Percentiles rank a stretch among this genome's conserved stretches.
phyloP scores from a whole-genome alignment of 768 basidiomycete species.

The Piloderma croceum region DNA sequence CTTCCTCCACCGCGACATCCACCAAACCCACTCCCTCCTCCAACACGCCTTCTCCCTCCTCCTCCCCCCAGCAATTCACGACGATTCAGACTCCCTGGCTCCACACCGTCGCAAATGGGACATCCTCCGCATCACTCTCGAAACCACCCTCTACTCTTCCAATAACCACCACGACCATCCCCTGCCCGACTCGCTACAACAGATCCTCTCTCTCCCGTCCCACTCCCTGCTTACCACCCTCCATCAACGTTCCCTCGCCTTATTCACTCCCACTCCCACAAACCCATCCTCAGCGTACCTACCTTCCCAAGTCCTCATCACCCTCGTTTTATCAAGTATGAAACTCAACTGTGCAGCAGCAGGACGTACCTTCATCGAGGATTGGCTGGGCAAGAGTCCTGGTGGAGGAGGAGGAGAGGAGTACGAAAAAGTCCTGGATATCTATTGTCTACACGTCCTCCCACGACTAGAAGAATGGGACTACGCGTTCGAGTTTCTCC shows the following conservation, averaged over 20 bases:
- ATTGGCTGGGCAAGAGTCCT: slow-evolving; percentile 66
- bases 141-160: slow-evolving; percentile 61
- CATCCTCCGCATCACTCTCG: slow-evolving; percentile 77
- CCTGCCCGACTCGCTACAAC: slow-evolving; percentile 49
- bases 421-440: slow-evolving; percentile 70
- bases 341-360: slow-evolving; percentile 58
- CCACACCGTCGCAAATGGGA: slow-evolving; percentile 75
- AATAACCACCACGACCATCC: slow-evolving; percentile 33
- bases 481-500: slow-evolving; percentile 70
- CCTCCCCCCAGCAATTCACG: slow-evolving; percentile 33
- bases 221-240: slow-evolving; percentile 51
- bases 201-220: slow-evolving; percentile 51
- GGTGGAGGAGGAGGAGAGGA: slow-evolving; percentile 43
- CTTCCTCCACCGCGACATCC: slow-evolving; percentile 68
- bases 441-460: slow-evolving; percentile 70
- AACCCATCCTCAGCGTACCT: slow-evolving; percentile 50
- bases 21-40: slow-evolving; percentile 60
- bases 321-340: slow-evolving; percentile 64
- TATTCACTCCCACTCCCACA: slow-evolving; percentile 56
- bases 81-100: slow-evolving; percentile 40
- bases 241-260: slow-evolving; percentile 56
- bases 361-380: slow-evolving; percentile 64
- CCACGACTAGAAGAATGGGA: slow-evolving; percentile 76
- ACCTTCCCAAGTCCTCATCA: slow-evolving; percentile 64
- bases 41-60: slow-evolving; percentile 65